phyloP scores from a whole-genome alignment of 2,329 filamentous ascomycete genomes.

The Hypomyces rosellus region DNA sequence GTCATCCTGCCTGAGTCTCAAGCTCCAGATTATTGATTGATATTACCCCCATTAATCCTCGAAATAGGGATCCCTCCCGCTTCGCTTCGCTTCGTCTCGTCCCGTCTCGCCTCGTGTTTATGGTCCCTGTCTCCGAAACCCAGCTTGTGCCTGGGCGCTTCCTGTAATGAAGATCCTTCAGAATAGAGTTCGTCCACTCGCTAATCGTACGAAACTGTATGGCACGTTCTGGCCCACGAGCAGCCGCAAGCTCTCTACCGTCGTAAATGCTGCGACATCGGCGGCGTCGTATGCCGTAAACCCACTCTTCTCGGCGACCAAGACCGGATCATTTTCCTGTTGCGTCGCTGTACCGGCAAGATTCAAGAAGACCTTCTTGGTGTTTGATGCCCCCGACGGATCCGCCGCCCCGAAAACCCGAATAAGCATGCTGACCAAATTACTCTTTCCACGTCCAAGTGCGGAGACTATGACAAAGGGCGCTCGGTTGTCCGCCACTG shows the following conservation, averaged over 20 bases:
- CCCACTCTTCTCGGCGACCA: constrained; percentile 65
- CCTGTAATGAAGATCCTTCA: constrained; percentile 20
- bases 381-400: constrained; percentile 29
- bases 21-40: too few species aligned
- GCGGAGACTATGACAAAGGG: constrained; percentile 80
- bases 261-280: constrained; percentile 78
- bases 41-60: neutral
- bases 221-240: constrained; percentile 82
- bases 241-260: constrained; percentile 70
- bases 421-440: constrained; percentile 70
- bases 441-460: constrained; percentile 69
- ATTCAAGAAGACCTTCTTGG: constrained; percentile 71
- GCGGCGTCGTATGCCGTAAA: constrained; percentile 75
- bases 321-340: constrained; percentile 60
- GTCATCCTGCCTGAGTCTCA: too few species aligned
- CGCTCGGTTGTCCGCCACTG: constrained; percentile 44
- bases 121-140: too few species aligned
- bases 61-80: neutral
- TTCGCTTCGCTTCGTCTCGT: neutral
- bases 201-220: constrained; percentile 78
- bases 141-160: neutral
- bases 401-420: constrained; percentile 56
- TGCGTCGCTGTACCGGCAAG: constrained; percentile 52
- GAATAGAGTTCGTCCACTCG: constrained; percentile 47
- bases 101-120: neutral